Evolutionary conservation across 2,329 filamentous ascomycete species (phyloP).

Genomic region (Zymoseptoria tritici): DNA sequence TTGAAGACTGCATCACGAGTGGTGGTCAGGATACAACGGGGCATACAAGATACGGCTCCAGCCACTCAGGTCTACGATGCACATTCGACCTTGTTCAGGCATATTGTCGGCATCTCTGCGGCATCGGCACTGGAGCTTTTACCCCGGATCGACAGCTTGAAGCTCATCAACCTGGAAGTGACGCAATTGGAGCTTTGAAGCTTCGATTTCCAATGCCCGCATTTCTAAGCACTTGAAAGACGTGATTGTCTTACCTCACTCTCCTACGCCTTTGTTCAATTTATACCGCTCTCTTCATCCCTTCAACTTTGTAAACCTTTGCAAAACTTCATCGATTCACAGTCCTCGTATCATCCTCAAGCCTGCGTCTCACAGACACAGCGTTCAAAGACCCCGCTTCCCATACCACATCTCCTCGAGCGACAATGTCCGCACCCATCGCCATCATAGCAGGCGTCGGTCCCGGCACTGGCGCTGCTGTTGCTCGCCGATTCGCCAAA

Average conservation of each 20-base stretch:
- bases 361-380: not conserved
- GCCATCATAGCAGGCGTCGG: constrained; percentile 66
- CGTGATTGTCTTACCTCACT: not conserved
- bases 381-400: not conserved
- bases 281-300: not conserved
- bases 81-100: not conserved
- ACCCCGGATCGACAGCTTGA: not conserved
- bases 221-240: not conserved
- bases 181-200: not conserved
- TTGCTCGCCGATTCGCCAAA: constrained; percentile 54
- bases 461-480: constrained; percentile 59
- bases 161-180: not conserved
- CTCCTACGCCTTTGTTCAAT: not conserved
- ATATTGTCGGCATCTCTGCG: not conserved
- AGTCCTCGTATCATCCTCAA: not conserved
- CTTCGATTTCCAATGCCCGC: not conserved
- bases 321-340: not conserved
- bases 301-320: no score
- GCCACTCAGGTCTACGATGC: not conserved
- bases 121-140: not conserved
- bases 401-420: not conserved
- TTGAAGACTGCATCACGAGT: not conserved
- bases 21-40: not conserved
- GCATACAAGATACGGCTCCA: not conserved
- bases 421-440: constrained; percentile 48